phyloP scores from a whole-genome alignment of 2,329 filamentous ascomycete genomes.

The Sporothrix variecibatus region DNA sequence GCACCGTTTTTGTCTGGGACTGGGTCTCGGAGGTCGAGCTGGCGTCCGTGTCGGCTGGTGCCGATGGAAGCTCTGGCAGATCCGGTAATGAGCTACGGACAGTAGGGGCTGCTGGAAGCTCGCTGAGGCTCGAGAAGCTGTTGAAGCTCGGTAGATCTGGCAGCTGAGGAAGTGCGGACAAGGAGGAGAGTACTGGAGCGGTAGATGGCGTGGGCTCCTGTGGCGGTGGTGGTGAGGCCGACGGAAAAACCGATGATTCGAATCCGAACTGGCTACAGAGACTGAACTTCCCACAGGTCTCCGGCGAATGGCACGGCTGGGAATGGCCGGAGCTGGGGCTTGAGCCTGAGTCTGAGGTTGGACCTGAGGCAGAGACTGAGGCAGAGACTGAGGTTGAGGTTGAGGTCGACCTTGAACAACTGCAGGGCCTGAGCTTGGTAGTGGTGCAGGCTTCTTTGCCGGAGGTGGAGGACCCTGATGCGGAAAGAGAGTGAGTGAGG shows the following conservation, averaged over 20 bases:
- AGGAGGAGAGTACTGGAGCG: neutral
- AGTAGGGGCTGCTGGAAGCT: neutral
- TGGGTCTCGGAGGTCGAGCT: conserved; percentile 21
- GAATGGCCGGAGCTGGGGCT: neutral
- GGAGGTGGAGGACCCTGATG: conserved; percentile 7
- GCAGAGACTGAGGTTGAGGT: neutral
- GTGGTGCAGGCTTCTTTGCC: neutral
- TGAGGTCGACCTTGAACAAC: neutral
- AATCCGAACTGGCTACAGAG: conserved; percentile 20
- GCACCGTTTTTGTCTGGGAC: conserved; percentile 31
- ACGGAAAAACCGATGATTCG: neutral
- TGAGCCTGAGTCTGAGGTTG: neutral
- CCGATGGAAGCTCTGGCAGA: conserved; percentile 4
- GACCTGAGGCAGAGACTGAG: neutral
- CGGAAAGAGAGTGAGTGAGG: conserved; percentile 19
- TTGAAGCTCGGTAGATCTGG: conserved; percentile 22
- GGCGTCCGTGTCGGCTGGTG: neutral
- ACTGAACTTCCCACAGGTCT: conserved; percentile 13
- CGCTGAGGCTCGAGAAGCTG: neutral
- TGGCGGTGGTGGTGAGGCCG: neutral
- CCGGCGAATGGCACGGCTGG: conserved; percentile 21
- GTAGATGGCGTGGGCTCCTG: neutral
- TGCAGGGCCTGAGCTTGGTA: neutral
- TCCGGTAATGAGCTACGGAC: neutral
- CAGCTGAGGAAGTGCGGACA: conserved; percentile 6